These are phyloP conservation scores for Candolleomyces aberdarensis DNA, from an alignment of 768 basidiomycete species.

Conservation along the genomic window DNA sequence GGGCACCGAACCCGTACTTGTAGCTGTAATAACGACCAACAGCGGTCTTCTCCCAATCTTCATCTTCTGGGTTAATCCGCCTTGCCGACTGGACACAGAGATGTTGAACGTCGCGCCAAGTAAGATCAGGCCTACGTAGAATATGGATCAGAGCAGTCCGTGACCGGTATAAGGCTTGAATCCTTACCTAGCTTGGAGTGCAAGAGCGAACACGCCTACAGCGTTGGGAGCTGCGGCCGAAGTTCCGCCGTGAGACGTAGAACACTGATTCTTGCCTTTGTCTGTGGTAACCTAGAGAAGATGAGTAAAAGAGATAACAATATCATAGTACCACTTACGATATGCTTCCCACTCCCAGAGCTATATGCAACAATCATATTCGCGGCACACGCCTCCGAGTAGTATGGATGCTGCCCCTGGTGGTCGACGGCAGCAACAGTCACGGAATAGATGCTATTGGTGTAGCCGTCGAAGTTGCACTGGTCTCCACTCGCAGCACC, in stretches of 20 bases:
- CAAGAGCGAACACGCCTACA: slow-evolving; percentile 89
- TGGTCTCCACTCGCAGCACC: slow-evolving; percentile 90
- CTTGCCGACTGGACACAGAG: slow-evolving; percentile 76
- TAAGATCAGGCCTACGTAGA: slow-evolving; percentile 74
- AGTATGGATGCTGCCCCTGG: slow-evolving; percentile 92
- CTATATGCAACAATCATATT: slow-evolving; percentile 97
- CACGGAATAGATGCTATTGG: slow-evolving; percentile 94
- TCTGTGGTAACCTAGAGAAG: slow-evolving; percentile 84
- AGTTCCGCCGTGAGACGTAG: slow-evolving; percentile 87
- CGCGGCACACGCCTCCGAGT: slow-evolving; percentile 96
- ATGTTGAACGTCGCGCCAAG: slow-evolving; percentile 96
- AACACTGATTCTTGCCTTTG: slow-evolving; percentile 79
- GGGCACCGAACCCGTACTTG: slow-evolving; percentile 92
- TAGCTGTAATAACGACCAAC: slow-evolving; percentile 67
- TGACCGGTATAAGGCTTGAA: neutral
- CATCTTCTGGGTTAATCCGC: slow-evolving; percentile 82
- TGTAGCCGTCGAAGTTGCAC: slow-evolving; percentile 99
- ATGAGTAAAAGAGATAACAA: slow-evolving; percentile 7
- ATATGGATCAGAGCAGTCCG: neutral
- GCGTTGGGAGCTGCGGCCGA: slow-evolving; percentile 98
- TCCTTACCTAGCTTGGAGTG: slow-evolving; percentile 75
- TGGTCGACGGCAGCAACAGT: slow-evolving; percentile 95
- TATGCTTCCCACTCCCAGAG: slow-evolving; percentile 90
- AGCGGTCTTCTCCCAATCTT: slow-evolving; percentile 89
- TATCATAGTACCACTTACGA: slow-evolving; percentile 53